Conservation (phyloP, 2,329 filamentous ascomycete species). For the Rhynchosporium agropyri region DNA sequence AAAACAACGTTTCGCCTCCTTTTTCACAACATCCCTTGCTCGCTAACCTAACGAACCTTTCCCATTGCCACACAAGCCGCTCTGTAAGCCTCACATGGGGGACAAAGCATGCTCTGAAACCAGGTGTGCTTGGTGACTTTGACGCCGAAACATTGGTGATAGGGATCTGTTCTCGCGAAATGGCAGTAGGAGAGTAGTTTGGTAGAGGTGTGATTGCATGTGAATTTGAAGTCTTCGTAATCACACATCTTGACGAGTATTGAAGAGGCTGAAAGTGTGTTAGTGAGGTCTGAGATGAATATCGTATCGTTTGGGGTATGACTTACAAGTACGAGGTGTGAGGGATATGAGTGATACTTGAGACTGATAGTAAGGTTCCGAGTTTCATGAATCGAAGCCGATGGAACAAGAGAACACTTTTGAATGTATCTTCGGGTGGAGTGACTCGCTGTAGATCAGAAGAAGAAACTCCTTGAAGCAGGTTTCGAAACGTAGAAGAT, state of each 20-base stretch:
- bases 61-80: conserved; percentile 10
- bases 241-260: conserved; percentile 60
- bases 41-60: not conserved
- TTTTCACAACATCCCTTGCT: no score
- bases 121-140: conserved; percentile 65
- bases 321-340: no score
- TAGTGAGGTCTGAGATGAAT: no score
- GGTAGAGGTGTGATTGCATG: conserved; percentile 61
- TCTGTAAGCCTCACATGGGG: conserved; percentile 46
- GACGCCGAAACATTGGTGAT: conserved; percentile 69
- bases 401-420: no score
- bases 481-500: not conserved
- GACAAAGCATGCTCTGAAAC: conserved; percentile 57
- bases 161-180: conserved; percentile 71
- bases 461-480: not conserved
- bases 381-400: no score
- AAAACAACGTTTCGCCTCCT: no score
- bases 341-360: no score
- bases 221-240: conserved; percentile 69
- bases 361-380: no score
- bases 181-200: conserved; percentile 73
- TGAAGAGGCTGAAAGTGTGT: no score
- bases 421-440: no score
- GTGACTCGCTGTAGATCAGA: not conserved
- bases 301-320: no score